Evolutionary conservation across 2,329 filamentous ascomycete species (phyloP).

Genomic region (Diaporthe amygdali): DNA sequence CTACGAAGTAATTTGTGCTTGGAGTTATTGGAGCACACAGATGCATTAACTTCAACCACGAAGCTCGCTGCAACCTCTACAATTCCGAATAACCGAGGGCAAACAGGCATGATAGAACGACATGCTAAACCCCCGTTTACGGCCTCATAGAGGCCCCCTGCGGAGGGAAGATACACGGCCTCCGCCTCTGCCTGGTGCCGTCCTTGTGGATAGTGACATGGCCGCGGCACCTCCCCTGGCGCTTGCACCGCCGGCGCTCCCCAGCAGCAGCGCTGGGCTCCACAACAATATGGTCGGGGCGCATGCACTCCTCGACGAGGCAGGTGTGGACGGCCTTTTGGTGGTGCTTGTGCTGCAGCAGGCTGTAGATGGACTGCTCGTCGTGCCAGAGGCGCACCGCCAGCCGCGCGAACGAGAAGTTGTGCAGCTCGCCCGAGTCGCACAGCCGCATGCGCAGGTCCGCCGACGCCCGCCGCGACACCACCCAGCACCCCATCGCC

Average conservation of each 20-base stretch:
- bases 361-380: slow-evolving; percentile 9
- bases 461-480: background rate
- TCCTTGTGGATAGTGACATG: slow-evolving; percentile 5
- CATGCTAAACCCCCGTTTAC: background rate
- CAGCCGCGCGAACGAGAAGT: background rate
- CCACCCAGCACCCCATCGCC: slow-evolving; percentile 14
- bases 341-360: background rate
- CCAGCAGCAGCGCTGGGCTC: background rate
- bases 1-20: no score
- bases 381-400: slow-evolving; percentile 16
- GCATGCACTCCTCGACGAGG: background rate
- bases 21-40: no score
- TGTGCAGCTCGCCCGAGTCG: background rate
- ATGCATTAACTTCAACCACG: no score
- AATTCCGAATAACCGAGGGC: no score
- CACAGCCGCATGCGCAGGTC: slow-evolving; percentile 12
- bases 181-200: slow-evolving; percentile 7
- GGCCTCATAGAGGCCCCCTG: background rate
- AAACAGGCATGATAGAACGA: background rate
- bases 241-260: slow-evolving; percentile 7
- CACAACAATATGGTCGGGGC: slow-evolving; percentile 6
- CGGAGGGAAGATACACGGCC: background rate
- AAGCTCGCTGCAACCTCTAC: no score
- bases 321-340: slow-evolving; percentile 3
- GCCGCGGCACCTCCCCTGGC: background rate